Evolutionary conservation across 176 grass and related monocot genomes (phyloP).

Genomic region (Neostapfia colusana): DNA sequence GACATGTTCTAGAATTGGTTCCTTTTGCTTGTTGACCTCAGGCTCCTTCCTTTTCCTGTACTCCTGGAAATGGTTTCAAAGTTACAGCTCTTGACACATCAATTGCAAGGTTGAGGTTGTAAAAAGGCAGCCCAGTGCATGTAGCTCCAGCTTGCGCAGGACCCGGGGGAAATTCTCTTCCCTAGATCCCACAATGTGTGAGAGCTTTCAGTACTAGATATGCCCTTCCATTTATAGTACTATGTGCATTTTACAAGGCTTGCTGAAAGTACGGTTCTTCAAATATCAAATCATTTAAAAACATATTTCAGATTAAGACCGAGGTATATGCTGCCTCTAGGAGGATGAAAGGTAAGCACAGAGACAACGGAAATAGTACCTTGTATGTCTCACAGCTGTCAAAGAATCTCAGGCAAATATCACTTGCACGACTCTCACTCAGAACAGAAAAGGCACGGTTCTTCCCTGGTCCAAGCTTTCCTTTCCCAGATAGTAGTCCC

Average conservation of each 20-base stretch:
- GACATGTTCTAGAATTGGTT: conserved; percentile 76
- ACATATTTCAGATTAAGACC: not conserved
- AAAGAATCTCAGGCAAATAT: conserved; percentile 82
- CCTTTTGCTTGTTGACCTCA: conserved; percentile 82
- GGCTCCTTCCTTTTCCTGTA: conserved; percentile 85
- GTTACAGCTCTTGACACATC: not conserved
- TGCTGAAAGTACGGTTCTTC: not conserved
- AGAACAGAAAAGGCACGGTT: conserved; percentile 89
- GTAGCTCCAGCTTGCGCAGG: too few relatives aligned
- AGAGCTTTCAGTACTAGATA: too few relatives aligned
- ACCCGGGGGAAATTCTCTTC: too few relatives aligned
- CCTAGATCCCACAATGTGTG: too few relatives aligned
- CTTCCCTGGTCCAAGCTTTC: conserved; percentile 74
- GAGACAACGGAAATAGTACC: conserved; percentile 43
- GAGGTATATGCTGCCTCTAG: not conserved
- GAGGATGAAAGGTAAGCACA: not conserved
- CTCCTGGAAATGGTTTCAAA: conserved; percentile 52
- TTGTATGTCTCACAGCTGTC: conserved; percentile 91
- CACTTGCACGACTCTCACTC: conserved; percentile 92
- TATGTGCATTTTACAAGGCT: not conserved
- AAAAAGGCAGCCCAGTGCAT: too few relatives aligned
- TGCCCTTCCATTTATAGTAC: not conserved
- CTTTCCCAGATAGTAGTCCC: conserved; percentile 86
- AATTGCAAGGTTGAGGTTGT: conserved; percentile 19
- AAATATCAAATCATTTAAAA: not conserved